Conservation (phyloP, 306 rosid species). For the Notholithocarpus densiflorus region DNA sequence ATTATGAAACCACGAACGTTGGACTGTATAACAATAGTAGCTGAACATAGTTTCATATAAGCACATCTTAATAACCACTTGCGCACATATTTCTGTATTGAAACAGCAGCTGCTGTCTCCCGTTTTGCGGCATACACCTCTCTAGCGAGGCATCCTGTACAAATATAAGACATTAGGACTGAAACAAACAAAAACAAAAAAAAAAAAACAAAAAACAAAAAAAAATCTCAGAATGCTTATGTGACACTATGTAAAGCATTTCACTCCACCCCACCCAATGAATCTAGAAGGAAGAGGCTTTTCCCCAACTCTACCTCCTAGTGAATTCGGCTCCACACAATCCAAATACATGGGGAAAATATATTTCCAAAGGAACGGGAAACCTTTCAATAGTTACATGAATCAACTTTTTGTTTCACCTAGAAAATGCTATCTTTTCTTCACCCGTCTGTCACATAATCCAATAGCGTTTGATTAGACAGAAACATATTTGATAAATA, state of each 20-base stretch:
- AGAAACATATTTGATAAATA: too few species aligned
- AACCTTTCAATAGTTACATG: too few species aligned
- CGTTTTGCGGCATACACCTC: slow-evolving; percentile 58
- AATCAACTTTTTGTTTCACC: too few species aligned
- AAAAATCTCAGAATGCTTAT: neutral
- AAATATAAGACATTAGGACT: slow-evolving; percentile 19
- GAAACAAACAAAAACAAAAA: neutral
- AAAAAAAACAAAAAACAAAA: neutral
- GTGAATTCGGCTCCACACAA: too few species aligned
- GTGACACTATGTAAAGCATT: neutral
- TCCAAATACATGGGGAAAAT: too few species aligned
- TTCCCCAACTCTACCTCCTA: too few species aligned
- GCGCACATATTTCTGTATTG: slow-evolving; percentile 62
- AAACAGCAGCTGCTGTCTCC: slow-evolving; percentile 64
- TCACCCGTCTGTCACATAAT: too few species aligned
- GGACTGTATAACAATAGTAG: slow-evolving; percentile 63
- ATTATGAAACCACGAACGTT: slow-evolving; percentile 61
- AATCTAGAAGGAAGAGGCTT: too few species aligned
- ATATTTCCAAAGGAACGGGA: too few species aligned
- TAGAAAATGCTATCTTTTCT: too few species aligned
- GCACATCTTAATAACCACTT: slow-evolving; percentile 51
- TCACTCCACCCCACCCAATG: too few species aligned
- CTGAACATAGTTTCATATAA: slow-evolving; percentile 49
- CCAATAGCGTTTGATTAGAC: too few species aligned
- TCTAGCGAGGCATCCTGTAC: slow-evolving; percentile 67